Evolutionary conservation across 352 stramenopile genomes (phyloP), one percentile per base, ranked within the genome.

Genomic region (Thraustotheca clavata): DNA sequence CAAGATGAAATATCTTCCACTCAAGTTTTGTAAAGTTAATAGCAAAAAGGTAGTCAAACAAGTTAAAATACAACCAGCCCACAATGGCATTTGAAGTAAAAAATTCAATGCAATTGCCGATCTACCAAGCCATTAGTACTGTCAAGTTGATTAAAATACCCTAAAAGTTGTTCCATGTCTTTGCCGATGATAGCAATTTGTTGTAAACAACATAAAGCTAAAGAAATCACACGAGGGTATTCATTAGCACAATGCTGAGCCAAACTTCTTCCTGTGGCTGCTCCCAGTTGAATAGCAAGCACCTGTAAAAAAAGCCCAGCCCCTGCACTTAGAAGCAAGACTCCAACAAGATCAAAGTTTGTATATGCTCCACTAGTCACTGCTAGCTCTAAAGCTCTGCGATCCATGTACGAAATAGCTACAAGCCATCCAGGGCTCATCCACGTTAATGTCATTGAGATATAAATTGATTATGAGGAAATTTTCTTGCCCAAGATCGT

Each of bases 351-450:
- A 27, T 79, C 75, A 61, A 95, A 96, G 60, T 78, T 74, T 11
- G 81, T 80, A 48, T 91, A 96, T 11, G 76, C 79, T 33, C 89
- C 89, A 35, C 78, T 90, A 67, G 97, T 89, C 54, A 98, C 80
- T 65, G 97, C 89, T 9, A 87, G 88, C 62, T 97, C 88, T 43
- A 97, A 88, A 69, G 97, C 97, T 8, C 87, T 88, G 0, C 89
- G 91, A 71, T 97, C 91, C 33, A 97, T 65, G 60, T 97, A 97
- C 12, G 91, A 89, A 67, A 95, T 88, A 62, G 75, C 80, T 73
- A 85, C 81, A 72, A 85, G 74, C 77, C 77, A 85, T 0, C 77
- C 77, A 18, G 77, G 77, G 0, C 77, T 76, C 0, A 76, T 80
- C 52, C 69, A 83, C n/a, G n/a, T n/a, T n/a, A n/a, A n/a, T n/a